phyloP scores from a whole-genome alignment of 345 rosid genomes.

The Excoecaria agallocha region DNA sequence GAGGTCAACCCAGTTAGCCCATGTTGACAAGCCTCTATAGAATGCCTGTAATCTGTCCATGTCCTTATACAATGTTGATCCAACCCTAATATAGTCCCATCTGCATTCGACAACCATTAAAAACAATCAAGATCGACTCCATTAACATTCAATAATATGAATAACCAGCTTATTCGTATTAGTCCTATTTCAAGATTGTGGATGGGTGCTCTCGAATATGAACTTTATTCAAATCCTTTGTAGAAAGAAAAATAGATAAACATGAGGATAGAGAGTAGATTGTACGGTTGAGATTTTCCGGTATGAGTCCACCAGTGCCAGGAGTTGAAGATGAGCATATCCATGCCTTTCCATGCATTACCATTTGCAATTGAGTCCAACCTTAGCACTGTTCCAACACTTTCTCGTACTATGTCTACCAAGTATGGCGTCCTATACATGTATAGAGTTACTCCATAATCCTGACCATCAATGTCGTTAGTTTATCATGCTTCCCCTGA shows the following conservation, averaged over 20 bases:
- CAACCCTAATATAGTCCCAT: slow-evolving; percentile 79
- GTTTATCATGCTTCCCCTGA: too few relatives aligned
- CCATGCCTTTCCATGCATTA: slow-evolving; percentile 77
- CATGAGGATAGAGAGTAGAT: not conserved
- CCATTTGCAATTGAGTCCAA: slow-evolving; percentile 63
- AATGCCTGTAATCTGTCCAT: slow-evolving; percentile 83
- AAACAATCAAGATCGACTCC: not conserved
- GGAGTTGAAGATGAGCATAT: slow-evolving; percentile 75
- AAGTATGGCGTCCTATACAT: slow-evolving; percentile 77
- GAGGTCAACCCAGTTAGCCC: slow-evolving; percentile 83
- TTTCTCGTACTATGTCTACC: slow-evolving; percentile 66
- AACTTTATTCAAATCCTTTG: too few relatives aligned
- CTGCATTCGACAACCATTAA: slow-evolving; percentile 29
- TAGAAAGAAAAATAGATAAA: too few relatives aligned
- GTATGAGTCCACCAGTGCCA: slow-evolving; percentile 99
- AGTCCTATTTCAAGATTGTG: too few relatives aligned
- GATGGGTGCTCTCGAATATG: too few relatives aligned
- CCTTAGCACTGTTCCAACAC: slow-evolving; percentile 58
- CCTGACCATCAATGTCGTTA: slow-evolving; percentile 36
- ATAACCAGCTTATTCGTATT: too few relatives aligned
- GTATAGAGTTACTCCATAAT: slow-evolving; percentile 57
- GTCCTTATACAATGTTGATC: slow-evolving; percentile 41
- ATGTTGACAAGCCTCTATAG: slow-evolving; percentile 65
- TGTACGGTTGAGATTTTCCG: slow-evolving; percentile 63
- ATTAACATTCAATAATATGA: too few relatives aligned